Percentiles rank a stretch among this genome's conserved stretches.
These are phyloP conservation scores for Cenchrus fungigraminus DNA, from an alignment of 176 grass and related monocot genomes.

Conservation along the genomic window DNA sequence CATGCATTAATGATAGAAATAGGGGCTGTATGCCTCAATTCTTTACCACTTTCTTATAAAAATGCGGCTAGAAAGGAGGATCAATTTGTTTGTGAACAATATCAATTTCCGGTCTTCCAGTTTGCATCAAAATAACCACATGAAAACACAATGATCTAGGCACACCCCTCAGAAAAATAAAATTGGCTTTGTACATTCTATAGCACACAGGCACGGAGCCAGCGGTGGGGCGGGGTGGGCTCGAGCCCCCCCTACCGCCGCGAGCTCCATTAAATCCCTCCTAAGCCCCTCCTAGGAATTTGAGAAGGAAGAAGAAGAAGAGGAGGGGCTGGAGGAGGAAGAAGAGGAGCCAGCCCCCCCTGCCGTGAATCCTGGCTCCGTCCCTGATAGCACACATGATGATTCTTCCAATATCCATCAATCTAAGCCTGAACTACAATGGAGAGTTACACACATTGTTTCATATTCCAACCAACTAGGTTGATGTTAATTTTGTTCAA, in stretches of 20 bases:
- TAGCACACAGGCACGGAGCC: too few relatives aligned
- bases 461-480: neutral
- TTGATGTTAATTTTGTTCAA: constrained; percentile 18
- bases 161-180: neutral
- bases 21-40: neutral
- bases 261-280: too few relatives aligned
- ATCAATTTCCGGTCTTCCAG: neutral
- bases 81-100: neutral
- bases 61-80: too few relatives aligned
- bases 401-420: neutral
- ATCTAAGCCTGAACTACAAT: neutral
- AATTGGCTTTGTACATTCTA: neutral
- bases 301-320: too few relatives aligned
- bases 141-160: neutral
- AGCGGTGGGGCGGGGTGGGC: too few relatives aligned
- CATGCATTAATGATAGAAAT: neutral
- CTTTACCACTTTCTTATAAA: neutral
- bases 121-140: neutral
- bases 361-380: too few relatives aligned
- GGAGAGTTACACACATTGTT: neutral
- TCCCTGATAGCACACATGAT: too few relatives aligned
- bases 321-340: too few relatives aligned
- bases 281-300: too few relatives aligned
- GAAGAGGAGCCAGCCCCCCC: too few relatives aligned
- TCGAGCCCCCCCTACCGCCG: too few relatives aligned